Evolutionary conservation across 139 green algal genomes (phyloP), one percentile per base, ranked within the genome.

Genomic region (Coelastrella sp.): DNA sequence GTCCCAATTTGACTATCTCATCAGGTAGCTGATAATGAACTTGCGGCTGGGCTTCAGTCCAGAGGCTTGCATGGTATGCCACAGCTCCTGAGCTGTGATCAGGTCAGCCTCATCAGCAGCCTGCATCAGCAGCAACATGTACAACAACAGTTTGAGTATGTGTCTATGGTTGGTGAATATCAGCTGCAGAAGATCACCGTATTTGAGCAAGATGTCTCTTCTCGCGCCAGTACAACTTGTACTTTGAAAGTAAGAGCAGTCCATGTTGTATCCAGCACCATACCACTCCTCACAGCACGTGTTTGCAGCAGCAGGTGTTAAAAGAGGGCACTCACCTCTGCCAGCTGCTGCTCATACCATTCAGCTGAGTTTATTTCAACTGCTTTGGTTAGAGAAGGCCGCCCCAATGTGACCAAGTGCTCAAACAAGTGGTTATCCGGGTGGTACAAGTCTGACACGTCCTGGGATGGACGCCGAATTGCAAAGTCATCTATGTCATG

Each of bases 31-130:
- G 60, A 13, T 84, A 30, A 84, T 63, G 40, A 84, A 13, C n/a
- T 38, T 60, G 37, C 23, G 78, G 40, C 19, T 75, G 9, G 78
- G 78, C 40, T 25, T 57, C 37, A 63, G 23, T 32, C 78, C 60
- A 35, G 25, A 35, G 5, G 38, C 37, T 23, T 74, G 60, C 78
- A 84, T 48, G 27, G 27, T 5, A 13, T 5, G 34, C 78, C 78
- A 84, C 11, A 84, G 41, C 78, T 84, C 60, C 41, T 76, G 60
- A 8, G 78, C 78, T 37, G 60, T 43, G 3, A 41, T 11, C 27
- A 66, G n/a, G 60, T 84, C 62, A 48, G 40, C 78, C 30, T 76
- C 78, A 25, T 84, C 78, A 63, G 78, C 62, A 34, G 78, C 78
- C 78, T 84, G 41, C 69, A 37, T 35, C 23, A 34, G 17, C 72